Percentiles rank a stretch among this genome's conserved stretches.
These are phyloP conservation scores for Dichomitus squalens DNA, from an alignment of 1,284 basidiomycete genomes.

Conservation along the genomic window DNA sequence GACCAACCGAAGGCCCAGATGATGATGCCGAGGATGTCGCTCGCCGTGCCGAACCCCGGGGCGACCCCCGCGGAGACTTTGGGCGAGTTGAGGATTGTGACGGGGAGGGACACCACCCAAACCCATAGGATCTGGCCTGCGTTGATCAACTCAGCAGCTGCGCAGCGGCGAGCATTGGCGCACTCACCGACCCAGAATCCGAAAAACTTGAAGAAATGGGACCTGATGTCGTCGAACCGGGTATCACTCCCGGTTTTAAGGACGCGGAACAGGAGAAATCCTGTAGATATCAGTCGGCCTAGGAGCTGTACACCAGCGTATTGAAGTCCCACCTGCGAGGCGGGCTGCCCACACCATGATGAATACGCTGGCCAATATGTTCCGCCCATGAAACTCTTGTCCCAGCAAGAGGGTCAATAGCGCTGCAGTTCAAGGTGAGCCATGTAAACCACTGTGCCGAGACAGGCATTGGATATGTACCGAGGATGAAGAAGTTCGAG, in stretches of 20 bases:
- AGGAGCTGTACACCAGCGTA: neutral
- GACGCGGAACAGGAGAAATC: slow-evolving; percentile 68
- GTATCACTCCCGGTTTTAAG: slow-evolving; percentile 66
- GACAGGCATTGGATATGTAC: slow-evolving; percentile 31
- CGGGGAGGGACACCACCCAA: slow-evolving; percentile 68
- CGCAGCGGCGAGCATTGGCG: neutral
- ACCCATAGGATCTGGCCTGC: slow-evolving; percentile 63
- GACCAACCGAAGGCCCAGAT: slow-evolving; percentile 66
- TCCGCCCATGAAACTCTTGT: slow-evolving; percentile 61
- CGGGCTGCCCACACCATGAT: slow-evolving; percentile 68
- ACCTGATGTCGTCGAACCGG: slow-evolving; percentile 68
- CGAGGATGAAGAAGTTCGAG: slow-evolving; percentile 69
- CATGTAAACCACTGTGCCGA: neutral
- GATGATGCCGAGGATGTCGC: slow-evolving; percentile 72
- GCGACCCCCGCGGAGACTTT: slow-evolving; percentile 53
- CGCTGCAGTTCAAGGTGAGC: slow-evolving; percentile 34
- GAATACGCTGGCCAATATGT: slow-evolving; percentile 58
- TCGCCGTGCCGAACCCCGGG: slow-evolving; percentile 60
- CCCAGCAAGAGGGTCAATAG: slow-evolving; percentile 55
- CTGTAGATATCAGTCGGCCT: slow-evolving; percentile 29
- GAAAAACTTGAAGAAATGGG: slow-evolving; percentile 68
- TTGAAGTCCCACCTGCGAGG: slow-evolving; percentile 54
- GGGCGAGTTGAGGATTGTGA: slow-evolving; percentile 71
- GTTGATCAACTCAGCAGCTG: neutral
- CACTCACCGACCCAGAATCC: slow-evolving; percentile 55